Evolutionary conservation across 1,139 yeast species (phyloP).

Genomic region (Pichia inconspicua): DNA sequence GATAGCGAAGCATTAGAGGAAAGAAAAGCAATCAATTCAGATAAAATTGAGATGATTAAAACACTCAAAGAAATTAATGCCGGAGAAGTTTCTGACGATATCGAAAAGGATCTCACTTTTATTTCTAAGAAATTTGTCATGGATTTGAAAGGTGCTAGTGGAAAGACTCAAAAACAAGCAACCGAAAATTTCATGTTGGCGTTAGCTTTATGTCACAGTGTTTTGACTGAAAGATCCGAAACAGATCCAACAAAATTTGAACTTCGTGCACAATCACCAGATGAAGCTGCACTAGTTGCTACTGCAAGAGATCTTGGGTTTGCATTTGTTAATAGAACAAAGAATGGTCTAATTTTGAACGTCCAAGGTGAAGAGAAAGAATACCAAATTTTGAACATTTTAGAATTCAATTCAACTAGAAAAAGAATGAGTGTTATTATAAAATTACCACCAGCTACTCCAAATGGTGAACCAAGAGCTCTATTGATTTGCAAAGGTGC

Average conservation of each 20-base stretch:
- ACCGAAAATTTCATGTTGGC: constrained; percentile 79
- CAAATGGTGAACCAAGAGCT: constrained; percentile 39
- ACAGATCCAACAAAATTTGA: constrained; percentile 49
- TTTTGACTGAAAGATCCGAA: constrained; percentile 64
- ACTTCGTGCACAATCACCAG: constrained; percentile 96
- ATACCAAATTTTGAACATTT: constrained; percentile 64
- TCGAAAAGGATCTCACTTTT: constrained; percentile 57
- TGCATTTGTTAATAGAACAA: constrained; percentile 67
- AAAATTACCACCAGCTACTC: constrained; percentile 43
- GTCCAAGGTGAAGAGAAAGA: constrained; percentile 68
- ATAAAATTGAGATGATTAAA: constrained; percentile 58
- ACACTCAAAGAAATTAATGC: constrained; percentile 37
- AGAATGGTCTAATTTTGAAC: constrained; percentile 60
- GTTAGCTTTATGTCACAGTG: constrained; percentile 87
- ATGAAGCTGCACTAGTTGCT: constrained; percentile 90
- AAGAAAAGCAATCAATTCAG: constrained; percentile 52
- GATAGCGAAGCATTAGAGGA: constrained; percentile 61
- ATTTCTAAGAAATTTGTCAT: constrained; percentile 59
- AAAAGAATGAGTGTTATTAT: constrained; percentile 95
- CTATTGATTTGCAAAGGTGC: constrained; percentile 86
- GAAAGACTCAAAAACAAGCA: constrained; percentile 52
- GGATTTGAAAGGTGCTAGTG: constrained; percentile 44
- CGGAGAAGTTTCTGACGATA: constrained; percentile 19
- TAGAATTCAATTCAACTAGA: constrained; percentile 86
- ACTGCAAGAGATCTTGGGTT: constrained; percentile 93